A percentile compares a stretch with the other conserved stretches of the same genome.
These are phyloP conservation scores for Phyllachora maydis DNA, from an alignment of 2,329 filamentous ascomycete genomes.

Conservation along the genomic window DNA sequence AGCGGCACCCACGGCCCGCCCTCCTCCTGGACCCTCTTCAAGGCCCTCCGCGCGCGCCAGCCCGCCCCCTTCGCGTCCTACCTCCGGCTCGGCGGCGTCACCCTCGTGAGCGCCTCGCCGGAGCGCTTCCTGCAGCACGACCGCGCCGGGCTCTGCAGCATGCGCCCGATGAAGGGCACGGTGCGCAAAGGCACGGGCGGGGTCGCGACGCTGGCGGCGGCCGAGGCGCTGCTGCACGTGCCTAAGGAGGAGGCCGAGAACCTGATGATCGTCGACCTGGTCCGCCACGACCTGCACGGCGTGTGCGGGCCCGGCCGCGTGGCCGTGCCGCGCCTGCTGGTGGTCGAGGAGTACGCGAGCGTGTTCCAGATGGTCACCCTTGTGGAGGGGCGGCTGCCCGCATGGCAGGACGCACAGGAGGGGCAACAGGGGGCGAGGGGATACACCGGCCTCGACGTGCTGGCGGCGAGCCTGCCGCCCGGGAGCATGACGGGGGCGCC, in stretches of 20 bases:
- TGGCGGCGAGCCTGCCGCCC: constrained; percentile 61
- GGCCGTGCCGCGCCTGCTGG: constrained; percentile 55
- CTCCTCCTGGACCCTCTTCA: constrained; percentile 51
- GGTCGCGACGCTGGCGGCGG: constrained; percentile 47
- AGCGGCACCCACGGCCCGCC: constrained; percentile 8
- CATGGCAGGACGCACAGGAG: constrained; percentile 1
- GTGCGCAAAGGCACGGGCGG: constrained; percentile 57
- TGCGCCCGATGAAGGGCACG: constrained; percentile 92
- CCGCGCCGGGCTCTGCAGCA: constrained; percentile 39
- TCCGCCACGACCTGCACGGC: constrained; percentile 83
- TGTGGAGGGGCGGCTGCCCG: constrained; percentile 47
- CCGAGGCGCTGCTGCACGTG: constrained; percentile 50
- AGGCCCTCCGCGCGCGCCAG: constrained; percentile 46
- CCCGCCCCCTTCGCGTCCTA: constrained; percentile 76
- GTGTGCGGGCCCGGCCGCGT: constrained; percentile 60
- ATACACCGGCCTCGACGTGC: constrained; percentile 52
- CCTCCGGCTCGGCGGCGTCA: constrained; percentile 45
- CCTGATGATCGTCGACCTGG: constrained; percentile 92
- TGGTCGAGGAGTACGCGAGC: constrained; percentile 76
- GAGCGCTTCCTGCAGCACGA: constrained; percentile 61
- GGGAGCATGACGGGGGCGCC: constrained; percentile 95
- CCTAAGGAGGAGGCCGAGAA: constrained; percentile 92
- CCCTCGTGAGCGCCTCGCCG: constrained; percentile 65
- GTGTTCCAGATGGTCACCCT: constrained; percentile 87
- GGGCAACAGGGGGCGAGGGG: too few species aligned